Conservation (phyloP, 495 filamentous ascomycete species). For the Immersiella caudata region DNA sequence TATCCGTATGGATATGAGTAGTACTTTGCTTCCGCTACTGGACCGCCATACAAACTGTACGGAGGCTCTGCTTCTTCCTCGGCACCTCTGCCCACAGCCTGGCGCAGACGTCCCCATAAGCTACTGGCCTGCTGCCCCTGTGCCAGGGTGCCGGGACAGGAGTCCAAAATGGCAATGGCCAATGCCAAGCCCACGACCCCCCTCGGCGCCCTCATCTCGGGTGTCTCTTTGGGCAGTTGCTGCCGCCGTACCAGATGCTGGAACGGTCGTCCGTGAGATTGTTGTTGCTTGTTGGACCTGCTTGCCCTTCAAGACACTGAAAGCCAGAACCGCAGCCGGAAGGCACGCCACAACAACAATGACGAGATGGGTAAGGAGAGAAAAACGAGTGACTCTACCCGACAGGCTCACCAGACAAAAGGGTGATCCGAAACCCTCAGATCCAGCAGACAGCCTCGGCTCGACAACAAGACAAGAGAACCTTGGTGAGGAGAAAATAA, state of each 20-base stretch:
- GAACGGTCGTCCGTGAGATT: neutral
- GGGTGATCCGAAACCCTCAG: neutral
- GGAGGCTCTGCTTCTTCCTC: constrained; percentile 25
- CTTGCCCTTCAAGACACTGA: neutral
- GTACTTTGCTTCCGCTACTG: constrained; percentile 32
- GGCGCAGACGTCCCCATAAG: constrained; percentile 33
- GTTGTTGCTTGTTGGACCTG: neutral
- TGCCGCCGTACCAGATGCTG: neutral
- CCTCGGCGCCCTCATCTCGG: constrained; percentile 43
- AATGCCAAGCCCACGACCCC: constrained; percentile 41
- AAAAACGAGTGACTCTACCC: constrained; percentile 17
- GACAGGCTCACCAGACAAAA: neutral
- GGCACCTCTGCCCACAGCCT: constrained; percentile 22
- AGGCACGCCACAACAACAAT: neutral
- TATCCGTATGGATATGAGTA: constrained; percentile 51
- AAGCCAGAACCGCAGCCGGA: neutral
- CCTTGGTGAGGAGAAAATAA: neutral
- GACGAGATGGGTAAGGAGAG: constrained; percentile 5
- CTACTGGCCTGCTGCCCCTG: constrained; percentile 23
- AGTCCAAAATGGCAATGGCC: constrained; percentile 38
- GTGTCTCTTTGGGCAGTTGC: neutral
- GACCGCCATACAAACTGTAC: constrained; percentile 34
- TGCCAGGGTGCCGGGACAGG: constrained; percentile 33
- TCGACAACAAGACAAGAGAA: constrained; percentile 20
- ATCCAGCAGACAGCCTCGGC: constrained; percentile 8